Evolutionary conservation across 805 yeast species (phyloP).

Genomic region (Pichia nakasei): DNA sequence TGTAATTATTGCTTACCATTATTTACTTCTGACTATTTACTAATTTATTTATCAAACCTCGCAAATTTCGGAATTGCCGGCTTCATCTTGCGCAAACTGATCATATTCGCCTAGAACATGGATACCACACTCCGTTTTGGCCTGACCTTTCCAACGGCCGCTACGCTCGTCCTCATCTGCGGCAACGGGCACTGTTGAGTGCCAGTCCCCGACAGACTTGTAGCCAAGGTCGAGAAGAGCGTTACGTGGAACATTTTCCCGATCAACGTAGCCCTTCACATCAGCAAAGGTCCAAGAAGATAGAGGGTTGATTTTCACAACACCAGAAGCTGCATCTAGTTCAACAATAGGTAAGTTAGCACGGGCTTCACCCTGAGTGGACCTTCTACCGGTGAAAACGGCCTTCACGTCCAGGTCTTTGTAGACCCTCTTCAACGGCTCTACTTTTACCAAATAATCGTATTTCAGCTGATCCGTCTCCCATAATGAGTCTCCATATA

Average conservation of each 20-base stretch:
- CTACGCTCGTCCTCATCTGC: conserved; percentile 94
- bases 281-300: conserved; percentile 72
- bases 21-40: no score
- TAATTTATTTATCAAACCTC: no score
- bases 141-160: conserved; percentile 94
- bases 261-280: conserved; percentile 62
- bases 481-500: conserved; percentile 78
- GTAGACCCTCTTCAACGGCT: conserved; percentile 85
- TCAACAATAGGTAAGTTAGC: conserved; percentile 66
- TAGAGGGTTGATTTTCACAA: conserved; percentile 82
- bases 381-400: conserved; percentile 85
- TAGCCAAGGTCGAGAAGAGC: conserved; percentile 78
- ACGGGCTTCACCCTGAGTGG: conserved; percentile 84
- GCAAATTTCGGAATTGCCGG: no score
- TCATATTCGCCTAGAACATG: conserved; percentile 75
- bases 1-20: no score
- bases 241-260: conserved; percentile 74
- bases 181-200: conserved; percentile 79
- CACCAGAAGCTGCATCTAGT: conserved; percentile 56
- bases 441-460: conserved; percentile 85
- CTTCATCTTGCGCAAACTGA: conserved; percentile 28
- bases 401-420: conserved; percentile 64
- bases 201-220: conserved; percentile 91
- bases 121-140: conserved; percentile 93
- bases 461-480: conserved; percentile 70